These are phyloP conservation scores for Hericium rajendrae DNA, from an alignment of 768 basidiomycete genomes.

Conservation along the genomic window DNA sequence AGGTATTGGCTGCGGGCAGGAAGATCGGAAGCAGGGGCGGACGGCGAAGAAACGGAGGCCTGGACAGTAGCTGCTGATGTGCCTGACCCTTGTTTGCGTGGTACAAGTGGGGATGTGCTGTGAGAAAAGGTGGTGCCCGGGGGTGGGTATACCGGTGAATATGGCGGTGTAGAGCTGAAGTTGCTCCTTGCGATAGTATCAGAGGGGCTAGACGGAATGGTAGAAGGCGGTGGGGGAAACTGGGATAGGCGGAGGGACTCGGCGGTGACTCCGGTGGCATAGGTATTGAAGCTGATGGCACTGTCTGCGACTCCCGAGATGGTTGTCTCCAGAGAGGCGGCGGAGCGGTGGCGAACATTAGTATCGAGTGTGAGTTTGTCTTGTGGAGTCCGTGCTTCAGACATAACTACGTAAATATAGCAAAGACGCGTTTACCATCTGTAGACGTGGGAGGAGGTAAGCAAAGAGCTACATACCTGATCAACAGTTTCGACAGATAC, in stretches of 20 bases:
- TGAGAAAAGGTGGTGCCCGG: background rate
- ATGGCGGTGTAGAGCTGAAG: conserved; percentile 1
- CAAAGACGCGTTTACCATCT: no score
- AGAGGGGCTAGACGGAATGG: conserved; percentile 21
- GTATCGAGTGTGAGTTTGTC: background rate
- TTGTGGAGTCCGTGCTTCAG: background rate
- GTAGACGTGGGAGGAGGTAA: background rate
- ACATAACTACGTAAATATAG: conserved; percentile 1
- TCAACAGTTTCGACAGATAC: background rate
- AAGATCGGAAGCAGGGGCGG: background rate
- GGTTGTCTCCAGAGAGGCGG: conserved; percentile 38
- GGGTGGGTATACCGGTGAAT: background rate
- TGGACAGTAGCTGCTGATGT: background rate
- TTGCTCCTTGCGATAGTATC: conserved; percentile 11
- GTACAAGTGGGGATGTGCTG: background rate
- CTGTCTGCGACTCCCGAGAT: conserved; percentile 50
- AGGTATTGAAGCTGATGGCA: conserved; percentile 36
- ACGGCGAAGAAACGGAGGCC: background rate
- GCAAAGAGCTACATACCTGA: background rate
- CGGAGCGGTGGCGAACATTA: conserved; percentile 22
- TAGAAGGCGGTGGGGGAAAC: conserved; percentile 44
- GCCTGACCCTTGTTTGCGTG: background rate
- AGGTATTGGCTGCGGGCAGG: background rate
- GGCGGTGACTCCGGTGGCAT: conserved; percentile 21
- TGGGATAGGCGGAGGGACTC: conserved; percentile 32